Conservation (phyloP, 1,284 basidiomycete genomes). For the Cerrena zonata region DNA sequence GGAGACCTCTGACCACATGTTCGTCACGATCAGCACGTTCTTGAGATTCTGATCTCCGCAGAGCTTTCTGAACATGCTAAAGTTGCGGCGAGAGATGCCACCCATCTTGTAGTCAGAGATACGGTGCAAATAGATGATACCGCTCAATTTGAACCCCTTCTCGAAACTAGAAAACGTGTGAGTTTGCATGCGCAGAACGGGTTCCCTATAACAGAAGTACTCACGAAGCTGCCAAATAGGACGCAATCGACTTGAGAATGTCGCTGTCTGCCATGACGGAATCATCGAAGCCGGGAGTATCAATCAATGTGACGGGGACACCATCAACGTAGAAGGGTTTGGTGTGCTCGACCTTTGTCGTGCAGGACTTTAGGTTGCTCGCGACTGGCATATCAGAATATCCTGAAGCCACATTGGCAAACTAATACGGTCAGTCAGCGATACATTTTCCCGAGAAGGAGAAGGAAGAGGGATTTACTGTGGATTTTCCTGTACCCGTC, state of each 20-base stretch:
- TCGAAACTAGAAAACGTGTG: too few relatives aligned
- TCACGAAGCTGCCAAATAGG: constrained; percentile 1
- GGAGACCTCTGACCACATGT: constrained; percentile 44
- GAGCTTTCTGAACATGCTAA: constrained; percentile 44
- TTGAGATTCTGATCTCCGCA: constrained; percentile 45
- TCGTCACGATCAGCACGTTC: constrained; percentile 48
- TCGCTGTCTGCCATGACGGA: constrained; percentile 33
- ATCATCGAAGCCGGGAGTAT: constrained; percentile 36
- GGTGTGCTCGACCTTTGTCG: constrained; percentile 12
- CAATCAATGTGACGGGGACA: constrained; percentile 24
- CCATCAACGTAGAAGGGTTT: constrained; percentile 21
- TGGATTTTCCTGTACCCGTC: constrained; percentile 21
- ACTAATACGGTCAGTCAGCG: too few relatives aligned
- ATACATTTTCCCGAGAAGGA: neutral
- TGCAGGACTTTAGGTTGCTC: constrained; percentile 15
- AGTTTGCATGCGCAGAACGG: too few relatives aligned
- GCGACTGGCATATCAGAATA: constrained; percentile 14
- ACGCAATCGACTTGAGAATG: constrained; percentile 31
- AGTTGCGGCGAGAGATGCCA: constrained; percentile 46
- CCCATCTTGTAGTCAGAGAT: constrained; percentile 49
- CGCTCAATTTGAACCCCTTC: constrained; percentile 37
- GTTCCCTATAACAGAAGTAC: constrained; percentile 23
- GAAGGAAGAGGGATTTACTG: constrained; percentile 10
- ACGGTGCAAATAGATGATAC: constrained; percentile 51
- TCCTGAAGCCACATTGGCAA: constrained; percentile 20